Evolutionary conservation across 495 filamentous ascomycete species (phyloP).

Genomic region (Melanomma pulvis-pyrius): DNA sequence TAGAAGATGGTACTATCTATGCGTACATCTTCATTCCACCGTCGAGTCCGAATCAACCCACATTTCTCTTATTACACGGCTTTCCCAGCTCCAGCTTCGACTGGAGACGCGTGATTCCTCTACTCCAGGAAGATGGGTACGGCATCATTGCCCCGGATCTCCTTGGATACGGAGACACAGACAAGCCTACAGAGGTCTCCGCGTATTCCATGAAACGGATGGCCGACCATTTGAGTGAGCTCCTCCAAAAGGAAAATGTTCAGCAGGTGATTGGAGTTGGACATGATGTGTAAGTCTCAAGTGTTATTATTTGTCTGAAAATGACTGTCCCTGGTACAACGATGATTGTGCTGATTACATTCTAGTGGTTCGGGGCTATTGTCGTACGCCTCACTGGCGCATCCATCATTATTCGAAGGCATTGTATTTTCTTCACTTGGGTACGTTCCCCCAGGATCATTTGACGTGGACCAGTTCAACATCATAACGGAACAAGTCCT

Average conservation of each 20-base stretch:
- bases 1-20: constrained; percentile 10
- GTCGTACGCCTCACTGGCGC: not conserved
- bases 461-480: constrained; percentile 14
- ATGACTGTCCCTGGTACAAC: too few species aligned
- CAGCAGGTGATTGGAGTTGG: constrained; percentile 39
- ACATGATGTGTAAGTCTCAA: constrained; percentile 41
- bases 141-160: constrained; percentile 54
- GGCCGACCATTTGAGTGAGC: constrained; percentile 44
- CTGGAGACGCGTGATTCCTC: constrained; percentile 50
- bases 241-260: constrained; percentile 43
- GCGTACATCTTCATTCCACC: constrained; percentile 4
- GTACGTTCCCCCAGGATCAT: constrained; percentile 1
- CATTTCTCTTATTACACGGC: constrained; percentile 22
- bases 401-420: not conserved
- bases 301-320: not conserved
- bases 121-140: constrained; percentile 46
- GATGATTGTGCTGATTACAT: too few species aligned
- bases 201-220: constrained; percentile 46
- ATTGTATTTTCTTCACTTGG: not conserved
- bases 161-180: constrained; percentile 54
- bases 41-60: not conserved
- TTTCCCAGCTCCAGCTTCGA: constrained; percentile 40
- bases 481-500: not conserved
- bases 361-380: not conserved
- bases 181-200: constrained; percentile 44